Conservation (phyloP, 2,329 filamentous ascomycete genomes). For the Akanthomyces lecanii region DNA sequence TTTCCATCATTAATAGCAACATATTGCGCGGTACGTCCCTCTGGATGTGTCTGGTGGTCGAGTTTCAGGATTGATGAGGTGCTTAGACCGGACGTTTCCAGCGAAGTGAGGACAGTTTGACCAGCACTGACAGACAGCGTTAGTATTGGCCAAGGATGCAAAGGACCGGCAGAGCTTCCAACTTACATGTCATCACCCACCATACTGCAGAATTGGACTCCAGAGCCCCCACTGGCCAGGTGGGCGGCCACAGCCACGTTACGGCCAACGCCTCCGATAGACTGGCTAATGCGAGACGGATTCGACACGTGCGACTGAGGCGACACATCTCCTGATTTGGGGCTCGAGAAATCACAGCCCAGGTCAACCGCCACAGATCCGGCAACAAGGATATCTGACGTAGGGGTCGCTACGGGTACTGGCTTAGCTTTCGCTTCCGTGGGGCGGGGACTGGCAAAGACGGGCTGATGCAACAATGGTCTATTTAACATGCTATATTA, state of each 20-base stretch:
- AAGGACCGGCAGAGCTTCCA: not conserved
- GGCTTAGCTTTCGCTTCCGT: not conserved
- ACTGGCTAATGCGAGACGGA: slow-evolving; percentile 73
- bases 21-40: slow-evolving; percentile 79
- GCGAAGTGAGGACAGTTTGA: slow-evolving; percentile 62
- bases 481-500: slow-evolving; percentile 34
- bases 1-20: slow-evolving; percentile 80
- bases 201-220: slow-evolving; percentile 72
- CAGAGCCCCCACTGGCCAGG: slow-evolving; percentile 53
- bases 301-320: slow-evolving; percentile 77
- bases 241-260: slow-evolving; percentile 87
- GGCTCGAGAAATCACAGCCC: slow-evolving; percentile 66
- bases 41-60: slow-evolving; percentile 41
- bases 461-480: slow-evolving; percentile 12
- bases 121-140: slow-evolving; percentile 53
- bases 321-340: slow-evolving; percentile 27
- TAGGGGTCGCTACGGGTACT: not conserved
- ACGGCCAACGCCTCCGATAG: slow-evolving; percentile 84
- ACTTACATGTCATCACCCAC: slow-evolving; percentile 71
- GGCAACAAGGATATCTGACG: slow-evolving; percentile 64
- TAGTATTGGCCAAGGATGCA: not conserved
- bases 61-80: slow-evolving; percentile 59
- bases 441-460: not conserved
- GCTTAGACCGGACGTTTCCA: slow-evolving; percentile 62
- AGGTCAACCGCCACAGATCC: slow-evolving; percentile 88